phyloP scores from a whole-genome alignment of 768 basidiomycete species.

The Lactarius hatsudake region DNA sequence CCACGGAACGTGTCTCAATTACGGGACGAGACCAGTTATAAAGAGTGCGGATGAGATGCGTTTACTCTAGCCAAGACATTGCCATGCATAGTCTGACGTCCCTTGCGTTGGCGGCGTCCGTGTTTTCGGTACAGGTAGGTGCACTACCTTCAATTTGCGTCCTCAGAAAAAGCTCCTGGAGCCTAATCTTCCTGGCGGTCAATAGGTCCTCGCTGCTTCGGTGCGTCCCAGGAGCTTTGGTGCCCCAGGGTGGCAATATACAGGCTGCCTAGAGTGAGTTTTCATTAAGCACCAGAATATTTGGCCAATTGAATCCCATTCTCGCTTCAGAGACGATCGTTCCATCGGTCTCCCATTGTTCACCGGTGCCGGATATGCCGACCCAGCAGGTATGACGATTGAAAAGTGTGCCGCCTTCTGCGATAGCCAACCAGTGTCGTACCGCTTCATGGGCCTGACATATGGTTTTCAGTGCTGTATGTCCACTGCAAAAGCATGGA shows the following conservation, averaged over 20 bases:
- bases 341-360: conserved; percentile 38
- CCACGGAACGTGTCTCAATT: not conserved
- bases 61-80: not conserved
- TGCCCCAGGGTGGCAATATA: not conserved
- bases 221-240: not conserved
- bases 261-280: not conserved
- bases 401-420: conserved; percentile 47
- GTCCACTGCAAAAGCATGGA: not conserved
- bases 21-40: not conserved
- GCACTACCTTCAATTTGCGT: not conserved
- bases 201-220: not conserved
- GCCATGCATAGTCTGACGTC: not conserved
- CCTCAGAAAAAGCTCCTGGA: not conserved
- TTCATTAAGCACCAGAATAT: not conserved
- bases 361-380: conserved; percentile 43
- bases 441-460: conserved; percentile 66
- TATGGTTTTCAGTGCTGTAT: conserved; percentile 60
- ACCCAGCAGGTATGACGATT: conserved; percentile 57
- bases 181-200: not conserved
- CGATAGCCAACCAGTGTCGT: conserved; percentile 37
- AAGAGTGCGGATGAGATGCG: not conserved
- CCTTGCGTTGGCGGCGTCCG: not conserved
- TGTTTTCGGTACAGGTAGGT: not conserved
- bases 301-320: not conserved
- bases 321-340: not conserved